These are phyloP conservation scores for Eucalyptus rudis DNA, from an alignment of 345 rosid species.

Conservation along the genomic window DNA sequence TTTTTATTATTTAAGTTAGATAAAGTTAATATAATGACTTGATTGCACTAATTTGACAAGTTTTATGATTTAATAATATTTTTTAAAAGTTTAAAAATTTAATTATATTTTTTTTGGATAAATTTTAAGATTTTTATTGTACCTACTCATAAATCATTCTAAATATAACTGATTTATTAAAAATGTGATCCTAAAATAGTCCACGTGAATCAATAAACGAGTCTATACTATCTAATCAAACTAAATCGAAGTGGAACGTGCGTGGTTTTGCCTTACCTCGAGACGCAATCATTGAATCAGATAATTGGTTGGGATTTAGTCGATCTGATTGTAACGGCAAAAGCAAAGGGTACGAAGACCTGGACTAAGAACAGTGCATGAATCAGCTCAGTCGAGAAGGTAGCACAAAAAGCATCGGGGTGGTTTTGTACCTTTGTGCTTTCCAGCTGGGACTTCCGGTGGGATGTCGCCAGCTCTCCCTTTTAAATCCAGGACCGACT, in stretches of 20 bases:
- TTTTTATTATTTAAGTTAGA: fast-evolving
- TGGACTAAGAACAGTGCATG: not conserved
- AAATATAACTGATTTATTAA: no score
- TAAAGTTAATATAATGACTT: fast-evolving
- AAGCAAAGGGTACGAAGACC: not conserved
- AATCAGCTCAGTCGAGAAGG: not conserved
- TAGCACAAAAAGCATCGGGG: not conserved
- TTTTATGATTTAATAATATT: fast-evolving
- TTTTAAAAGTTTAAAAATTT: no score
- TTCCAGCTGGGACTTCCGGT: not conserved
- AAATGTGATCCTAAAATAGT: no score
- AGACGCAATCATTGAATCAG: not conserved
- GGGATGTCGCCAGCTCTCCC: not conserved
- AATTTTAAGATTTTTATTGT: no score
- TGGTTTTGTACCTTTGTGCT: not conserved
- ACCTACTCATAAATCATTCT: no score
- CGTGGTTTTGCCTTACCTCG: not conserved
- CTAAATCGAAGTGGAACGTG: not conserved
- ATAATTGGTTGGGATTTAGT: not conserved
- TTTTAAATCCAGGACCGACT: not conserved
- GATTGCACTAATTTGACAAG: fast-evolving
- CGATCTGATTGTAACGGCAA: not conserved
- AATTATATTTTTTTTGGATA: no score
- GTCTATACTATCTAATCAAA: not conserved
- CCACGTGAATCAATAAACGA: no score